These are phyloP conservation scores for Posidonia australis DNA, from an alignment of 106 monocot species.

Conservation along the genomic window DNA sequence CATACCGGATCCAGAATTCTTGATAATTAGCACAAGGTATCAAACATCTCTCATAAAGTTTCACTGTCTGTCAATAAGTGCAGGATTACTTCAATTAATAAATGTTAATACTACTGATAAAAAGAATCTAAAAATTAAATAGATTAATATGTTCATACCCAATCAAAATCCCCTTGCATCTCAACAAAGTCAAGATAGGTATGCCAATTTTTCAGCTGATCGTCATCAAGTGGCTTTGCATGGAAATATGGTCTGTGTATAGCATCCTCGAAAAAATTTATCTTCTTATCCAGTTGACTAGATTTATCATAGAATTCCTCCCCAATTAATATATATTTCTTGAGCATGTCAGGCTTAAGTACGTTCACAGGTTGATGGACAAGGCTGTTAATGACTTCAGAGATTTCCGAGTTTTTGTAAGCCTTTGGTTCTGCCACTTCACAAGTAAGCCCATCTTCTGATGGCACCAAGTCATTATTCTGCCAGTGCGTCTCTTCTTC, in stretches of 20 bases:
- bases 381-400: conserved; percentile 25
- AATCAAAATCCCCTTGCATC: conserved; percentile 83
- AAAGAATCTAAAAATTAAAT: background rate
- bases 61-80: conserved; percentile 65
- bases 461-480: background rate
- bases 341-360: conserved; percentile 23
- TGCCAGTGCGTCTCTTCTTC: conserved; percentile 39
- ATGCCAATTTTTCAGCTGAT: conserved; percentile 81
- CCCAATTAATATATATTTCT: conserved; percentile 43
- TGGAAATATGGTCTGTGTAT: conserved; percentile 71
- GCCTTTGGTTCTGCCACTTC: conserved; percentile 19
- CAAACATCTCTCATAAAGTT: conserved; percentile 99
- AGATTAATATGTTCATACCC: conserved; percentile 42
- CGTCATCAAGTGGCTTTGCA: conserved; percentile 62
- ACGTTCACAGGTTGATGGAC: conserved; percentile 20
- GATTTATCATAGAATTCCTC: conserved; percentile 49
- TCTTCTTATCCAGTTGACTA: conserved; percentile 40
- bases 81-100: conserved; percentile 1
- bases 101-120: conserved; percentile 9
- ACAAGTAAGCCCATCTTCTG: conserved; percentile 12
- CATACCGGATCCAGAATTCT: conserved; percentile 96
- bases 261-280: conserved; percentile 46
- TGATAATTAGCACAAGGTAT: conserved; percentile 97
- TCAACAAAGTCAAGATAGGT: conserved; percentile 88
- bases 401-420: conserved; percentile 23